A percentile compares a stretch with the other conserved stretches of the same genome.
These are phyloP conservation scores for Boletus semigastroideus DNA, from an alignment of 1,284 basidiomycete species.

Conservation along the genomic window DNA sequence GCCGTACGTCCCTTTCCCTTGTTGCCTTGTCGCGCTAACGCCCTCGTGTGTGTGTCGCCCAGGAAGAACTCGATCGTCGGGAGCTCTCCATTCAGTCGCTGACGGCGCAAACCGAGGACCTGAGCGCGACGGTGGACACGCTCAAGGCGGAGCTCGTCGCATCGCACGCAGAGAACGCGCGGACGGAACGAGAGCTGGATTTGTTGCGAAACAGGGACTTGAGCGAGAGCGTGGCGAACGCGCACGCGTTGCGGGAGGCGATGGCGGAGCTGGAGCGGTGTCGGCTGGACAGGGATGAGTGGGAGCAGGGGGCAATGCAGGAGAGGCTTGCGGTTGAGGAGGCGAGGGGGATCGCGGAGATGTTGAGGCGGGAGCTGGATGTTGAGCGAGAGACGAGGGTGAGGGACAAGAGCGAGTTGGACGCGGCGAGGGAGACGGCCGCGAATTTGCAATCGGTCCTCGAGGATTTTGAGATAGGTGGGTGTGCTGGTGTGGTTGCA, in stretches of 20 bases:
- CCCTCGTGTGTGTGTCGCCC: slow-evolving; percentile 15
- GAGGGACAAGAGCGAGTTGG: slow-evolving; percentile 54
- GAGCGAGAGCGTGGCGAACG: slow-evolving; percentile 73
- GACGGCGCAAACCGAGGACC: slow-evolving; percentile 72
- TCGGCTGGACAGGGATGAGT: slow-evolving; percentile 84
- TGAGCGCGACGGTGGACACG: slow-evolving; percentile 67
- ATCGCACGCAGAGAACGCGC: slow-evolving; percentile 72
- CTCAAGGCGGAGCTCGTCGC: slow-evolving; percentile 76
- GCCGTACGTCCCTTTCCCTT: slow-evolving; percentile 64
- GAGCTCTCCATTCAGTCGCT: slow-evolving; percentile 80
- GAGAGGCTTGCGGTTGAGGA: slow-evolving; percentile 77
- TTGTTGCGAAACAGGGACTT: slow-evolving; percentile 59
- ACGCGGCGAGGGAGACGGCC: slow-evolving; percentile 74
- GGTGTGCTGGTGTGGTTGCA: slow-evolving; percentile 25
- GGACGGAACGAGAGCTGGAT: slow-evolving; percentile 68
- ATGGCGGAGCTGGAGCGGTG: slow-evolving; percentile 83
- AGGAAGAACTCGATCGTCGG: slow-evolving; percentile 95
- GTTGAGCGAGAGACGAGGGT: slow-evolving; percentile 59
- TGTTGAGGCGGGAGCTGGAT: slow-evolving; percentile 65
- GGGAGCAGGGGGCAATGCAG: slow-evolving; percentile 76
- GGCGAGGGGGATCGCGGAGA: slow-evolving; percentile 53
- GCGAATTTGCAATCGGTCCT: slow-evolving; percentile 89
- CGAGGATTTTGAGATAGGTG: slow-evolving; percentile 92
- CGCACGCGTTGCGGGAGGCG: slow-evolving; percentile 77
- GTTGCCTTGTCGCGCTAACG: not conserved